Percentiles rank a stretch among this genome's conserved stretches.
Evolutionary conservation across 2,329 filamentous ascomycete genomes (phyloP).

Genomic region (Aspergillus aculeatinus): DNA sequence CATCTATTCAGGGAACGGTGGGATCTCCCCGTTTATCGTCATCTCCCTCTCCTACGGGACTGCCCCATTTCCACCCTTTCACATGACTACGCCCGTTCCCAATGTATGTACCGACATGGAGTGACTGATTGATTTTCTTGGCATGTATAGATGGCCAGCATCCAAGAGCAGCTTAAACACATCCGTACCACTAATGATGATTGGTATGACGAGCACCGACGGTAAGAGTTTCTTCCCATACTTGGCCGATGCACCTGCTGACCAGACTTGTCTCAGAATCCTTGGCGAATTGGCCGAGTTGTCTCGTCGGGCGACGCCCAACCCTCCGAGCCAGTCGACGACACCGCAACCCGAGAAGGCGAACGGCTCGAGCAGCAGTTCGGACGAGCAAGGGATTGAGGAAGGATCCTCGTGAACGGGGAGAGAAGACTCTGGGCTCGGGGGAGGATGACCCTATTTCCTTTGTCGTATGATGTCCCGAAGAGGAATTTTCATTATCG

Average conservation of each 20-base stretch:
- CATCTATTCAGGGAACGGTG: constrained; percentile 51
- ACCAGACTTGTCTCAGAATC: constrained; percentile 30
- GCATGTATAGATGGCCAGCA: constrained; percentile 47
- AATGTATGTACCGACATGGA: constrained; percentile 8
- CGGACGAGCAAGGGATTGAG: constrained; percentile 9
- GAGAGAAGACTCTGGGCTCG: not conserved
- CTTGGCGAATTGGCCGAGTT: constrained; percentile 40
- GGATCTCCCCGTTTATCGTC: constrained; percentile 43
- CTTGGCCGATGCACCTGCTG: constrained; percentile 4
- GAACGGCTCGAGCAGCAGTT: constrained; percentile 7
- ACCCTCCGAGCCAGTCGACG: constrained; percentile 28
- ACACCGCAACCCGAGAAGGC: constrained; percentile 29
- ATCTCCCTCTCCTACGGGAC: constrained; percentile 25
- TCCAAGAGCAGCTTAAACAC: constrained; percentile 48
- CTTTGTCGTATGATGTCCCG: constrained; percentile 1
- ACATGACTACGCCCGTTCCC: constrained; percentile 28
- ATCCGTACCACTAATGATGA: constrained; percentile 47
- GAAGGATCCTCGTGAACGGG: constrained; percentile 12
- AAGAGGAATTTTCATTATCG: constrained; percentile 18
- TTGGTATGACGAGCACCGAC: constrained; percentile 45
- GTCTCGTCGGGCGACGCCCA: constrained; percentile 32
- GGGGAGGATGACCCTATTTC: constrained; percentile 1
- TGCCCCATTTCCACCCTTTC: constrained; percentile 33
- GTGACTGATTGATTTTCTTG: constrained; percentile 16
- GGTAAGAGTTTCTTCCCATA: constrained; percentile 29